phyloP scores from a whole-genome alignment of 202 grass and related monocot species.

The Panicum virgatum region DNA sequence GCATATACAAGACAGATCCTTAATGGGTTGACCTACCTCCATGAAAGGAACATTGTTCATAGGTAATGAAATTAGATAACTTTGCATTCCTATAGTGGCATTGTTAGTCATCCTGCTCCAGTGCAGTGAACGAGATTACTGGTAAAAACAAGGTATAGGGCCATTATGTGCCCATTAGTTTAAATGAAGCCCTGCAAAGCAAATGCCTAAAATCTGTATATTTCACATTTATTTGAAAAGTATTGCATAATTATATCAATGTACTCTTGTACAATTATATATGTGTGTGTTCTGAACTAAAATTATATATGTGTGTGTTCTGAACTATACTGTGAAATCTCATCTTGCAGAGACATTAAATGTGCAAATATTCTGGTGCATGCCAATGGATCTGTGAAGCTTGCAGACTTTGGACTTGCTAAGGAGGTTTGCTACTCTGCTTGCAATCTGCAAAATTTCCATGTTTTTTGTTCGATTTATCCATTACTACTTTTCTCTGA shows the following conservation, averaged over 20 bases:
- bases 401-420: constrained; percentile 96
- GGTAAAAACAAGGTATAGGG: not conserved
- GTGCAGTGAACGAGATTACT: not conserved
- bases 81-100: not conserved
- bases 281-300: no score
- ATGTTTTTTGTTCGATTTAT: constrained; percentile 23
- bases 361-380: constrained; percentile 97
- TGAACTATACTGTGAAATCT: constrained; percentile 27
- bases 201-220: not conserved
- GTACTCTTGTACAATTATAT: not conserved
- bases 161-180: constrained; percentile 11
- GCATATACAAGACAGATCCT: constrained; percentile 93
- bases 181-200: not conserved
- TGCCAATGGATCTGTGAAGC: constrained; percentile 91
- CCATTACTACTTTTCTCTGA: constrained; percentile 26
- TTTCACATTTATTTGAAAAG: constrained; percentile 22
- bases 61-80: constrained; percentile 58
- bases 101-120: not conserved
- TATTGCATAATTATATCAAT: not conserved
- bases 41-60: constrained; percentile 82
- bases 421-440: constrained; percentile 60
- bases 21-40: constrained; percentile 78
- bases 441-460: constrained; percentile 22
- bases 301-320: no score
- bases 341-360: constrained; percentile 90